Percentiles rank a stretch among this genome's conserved stretches.
phyloP scores from a whole-genome alignment of 225 moss, liverwort and hornwort genomes.

The Sphagnum tenellum region DNA sequence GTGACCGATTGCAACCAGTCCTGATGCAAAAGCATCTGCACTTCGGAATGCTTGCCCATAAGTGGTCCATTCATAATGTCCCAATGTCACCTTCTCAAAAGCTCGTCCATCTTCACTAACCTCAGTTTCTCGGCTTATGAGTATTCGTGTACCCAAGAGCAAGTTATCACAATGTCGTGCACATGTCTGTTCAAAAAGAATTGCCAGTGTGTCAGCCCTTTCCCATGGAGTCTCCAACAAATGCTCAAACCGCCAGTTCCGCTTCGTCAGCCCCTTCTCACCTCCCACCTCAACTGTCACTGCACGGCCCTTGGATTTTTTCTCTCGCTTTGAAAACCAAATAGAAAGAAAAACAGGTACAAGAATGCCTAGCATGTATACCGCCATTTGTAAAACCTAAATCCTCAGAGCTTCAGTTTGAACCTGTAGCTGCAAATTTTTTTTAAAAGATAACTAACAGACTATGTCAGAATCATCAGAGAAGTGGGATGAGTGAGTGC shows the following conservation, averaged over 20 bases:
- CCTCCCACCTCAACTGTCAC: constrained; percentile 51
- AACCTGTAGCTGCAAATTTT: no score
- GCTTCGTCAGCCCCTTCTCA: constrained; percentile 52
- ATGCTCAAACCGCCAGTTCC: constrained; percentile 48
- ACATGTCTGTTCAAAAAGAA: constrained; percentile 76
- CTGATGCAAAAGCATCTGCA: constrained; percentile 58
- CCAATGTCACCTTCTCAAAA: constrained; percentile 79
- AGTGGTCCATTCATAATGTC: constrained; percentile 55
- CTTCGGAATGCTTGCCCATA: constrained; percentile 52
- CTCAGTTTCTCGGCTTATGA: constrained; percentile 38
- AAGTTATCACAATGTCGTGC: constrained; percentile 24
- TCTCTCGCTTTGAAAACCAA: constrained; percentile 37
- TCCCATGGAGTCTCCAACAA: constrained; percentile 78
- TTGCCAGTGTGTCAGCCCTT: constrained; percentile 56
- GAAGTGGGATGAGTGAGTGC: no score
- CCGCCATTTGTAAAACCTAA: constrained; percentile 19
- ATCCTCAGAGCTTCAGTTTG: no score
- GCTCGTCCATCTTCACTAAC: constrained; percentile 42
- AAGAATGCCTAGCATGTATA: constrained; percentile 45
- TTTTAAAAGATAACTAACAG: no score
- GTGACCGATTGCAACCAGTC: constrained; percentile 69
- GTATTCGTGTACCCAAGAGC: constrained; percentile 49
- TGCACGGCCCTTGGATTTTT: constrained; percentile 56
- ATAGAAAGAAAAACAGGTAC: constrained; percentile 59
- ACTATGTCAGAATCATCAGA: no score